Evolutionary conservation across 2,329 filamentous ascomycete genomes (phyloP).

Genomic region (Beauveria sp.): DNA sequence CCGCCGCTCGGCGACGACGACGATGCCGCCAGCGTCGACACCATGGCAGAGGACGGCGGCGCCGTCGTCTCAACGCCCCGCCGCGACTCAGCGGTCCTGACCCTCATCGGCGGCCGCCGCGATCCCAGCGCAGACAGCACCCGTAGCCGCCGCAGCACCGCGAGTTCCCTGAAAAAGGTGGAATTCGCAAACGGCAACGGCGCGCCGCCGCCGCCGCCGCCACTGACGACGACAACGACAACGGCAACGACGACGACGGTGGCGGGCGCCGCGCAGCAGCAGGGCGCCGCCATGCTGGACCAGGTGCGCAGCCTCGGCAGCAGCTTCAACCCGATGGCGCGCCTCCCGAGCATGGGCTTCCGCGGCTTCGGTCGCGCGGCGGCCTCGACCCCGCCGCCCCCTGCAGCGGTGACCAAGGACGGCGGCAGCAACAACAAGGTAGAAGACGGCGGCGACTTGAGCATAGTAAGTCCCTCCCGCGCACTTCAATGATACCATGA

Average conservation of each 20-base stretch:
- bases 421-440: constrained; percentile 28
- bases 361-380: constrained; percentile 60
- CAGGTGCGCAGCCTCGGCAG: constrained; percentile 75
- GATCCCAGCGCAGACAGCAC: constrained; percentile 73
- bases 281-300: constrained; percentile 58
- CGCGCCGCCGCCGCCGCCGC: background rate
- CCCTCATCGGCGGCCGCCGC: constrained; percentile 64
- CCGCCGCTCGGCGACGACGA: constrained; percentile 44
- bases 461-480: constrained; percentile 38
- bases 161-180: constrained; percentile 50
- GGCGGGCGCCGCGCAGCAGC: constrained; percentile 27
- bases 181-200: constrained; percentile 37
- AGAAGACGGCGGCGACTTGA: constrained; percentile 47
- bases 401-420: constrained; percentile 19
- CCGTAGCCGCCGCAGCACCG: constrained; percentile 53
- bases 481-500: no score
- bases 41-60: constrained; percentile 30
- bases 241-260: constrained; percentile 8
- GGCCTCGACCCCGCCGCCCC: constrained; percentile 21
- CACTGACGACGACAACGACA: background rate
- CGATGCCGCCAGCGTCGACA: constrained; percentile 51
- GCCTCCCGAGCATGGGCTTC: constrained; percentile 66
- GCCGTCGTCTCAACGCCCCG: constrained; percentile 29
- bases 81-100: constrained; percentile 53
- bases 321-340: constrained; percentile 73